phyloP scores from a whole-genome alignment of 1,139 yeast genomes.

The Pichia sp. region DNA sequence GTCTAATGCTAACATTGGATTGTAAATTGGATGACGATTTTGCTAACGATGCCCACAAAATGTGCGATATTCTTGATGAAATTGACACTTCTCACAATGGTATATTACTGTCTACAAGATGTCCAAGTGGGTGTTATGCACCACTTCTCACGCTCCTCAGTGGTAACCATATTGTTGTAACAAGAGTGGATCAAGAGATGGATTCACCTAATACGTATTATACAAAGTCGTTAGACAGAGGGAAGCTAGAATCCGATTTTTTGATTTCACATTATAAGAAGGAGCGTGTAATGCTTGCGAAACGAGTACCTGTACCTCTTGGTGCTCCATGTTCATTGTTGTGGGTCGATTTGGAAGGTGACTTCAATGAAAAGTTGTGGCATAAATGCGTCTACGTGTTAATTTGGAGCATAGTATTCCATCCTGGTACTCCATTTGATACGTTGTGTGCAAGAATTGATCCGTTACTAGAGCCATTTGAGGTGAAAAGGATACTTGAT shows the following conservation, averaged over 20 bases:
- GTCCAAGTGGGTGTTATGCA: constrained; percentile 56
- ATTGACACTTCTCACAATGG: constrained; percentile 45
- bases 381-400: constrained; percentile 46
- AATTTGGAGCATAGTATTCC: constrained; percentile 48
- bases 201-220: constrained; percentile 49
- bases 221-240: constrained; percentile 58
- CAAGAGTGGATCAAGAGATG: constrained; percentile 51
- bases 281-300: constrained; percentile 8
- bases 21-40: constrained; percentile 41
- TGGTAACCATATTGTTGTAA: constrained; percentile 36
- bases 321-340: constrained; percentile 61
- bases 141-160: constrained; percentile 47
- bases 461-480: constrained; percentile 45
- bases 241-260: constrained; percentile 61
- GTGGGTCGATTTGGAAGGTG: constrained; percentile 70
- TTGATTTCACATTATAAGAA: constrained; percentile 29
- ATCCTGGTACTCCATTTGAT: constrained; percentile 59
- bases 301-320: constrained; percentile 43
- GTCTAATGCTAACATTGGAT: constrained; percentile 40
- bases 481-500: constrained; percentile 45
- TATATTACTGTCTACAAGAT: constrained; percentile 52
- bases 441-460: constrained; percentile 37
- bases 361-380: constrained; percentile 60
- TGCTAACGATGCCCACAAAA: constrained; percentile 43
- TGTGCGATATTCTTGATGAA: constrained; percentile 39